Percentiles rank a stretch among this genome's conserved stretches.
phyloP scores from a whole-genome alignment of 768 basidiomycete species.

The Suillus discolor region DNA sequence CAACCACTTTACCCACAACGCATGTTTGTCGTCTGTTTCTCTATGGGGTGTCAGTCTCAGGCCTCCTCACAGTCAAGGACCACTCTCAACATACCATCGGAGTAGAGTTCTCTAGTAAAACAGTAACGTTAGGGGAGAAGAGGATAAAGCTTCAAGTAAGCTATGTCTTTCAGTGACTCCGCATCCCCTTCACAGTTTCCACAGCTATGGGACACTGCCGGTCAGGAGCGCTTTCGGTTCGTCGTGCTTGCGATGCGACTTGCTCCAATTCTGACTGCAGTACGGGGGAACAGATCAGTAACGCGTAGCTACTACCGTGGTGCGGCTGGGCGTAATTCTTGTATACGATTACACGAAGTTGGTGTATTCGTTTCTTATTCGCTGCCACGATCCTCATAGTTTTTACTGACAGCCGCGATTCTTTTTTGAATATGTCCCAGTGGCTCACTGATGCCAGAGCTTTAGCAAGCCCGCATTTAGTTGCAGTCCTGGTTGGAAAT shows the following conservation, averaged over 20 bases:
- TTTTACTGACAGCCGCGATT: slow-evolving; percentile 64
- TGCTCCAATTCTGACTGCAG: slow-evolving; percentile 18
- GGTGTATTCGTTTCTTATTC: slow-evolving; percentile 22
- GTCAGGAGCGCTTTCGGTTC: slow-evolving; percentile 92
- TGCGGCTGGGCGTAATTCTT: slow-evolving; percentile 86
- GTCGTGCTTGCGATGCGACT: slow-evolving; percentile 18
- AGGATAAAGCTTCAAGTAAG: slow-evolving; percentile 92
- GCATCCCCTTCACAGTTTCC: slow-evolving; percentile 19
- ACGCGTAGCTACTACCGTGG: slow-evolving; percentile 97
- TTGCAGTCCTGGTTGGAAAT: slow-evolving; percentile 90
- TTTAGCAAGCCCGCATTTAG: slow-evolving; percentile 88
- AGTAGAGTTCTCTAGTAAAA: slow-evolving; percentile 95
- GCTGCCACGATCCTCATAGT: slow-evolving; percentile 5
- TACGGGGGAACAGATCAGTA: slow-evolving; percentile 62
- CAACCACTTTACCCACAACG: slow-evolving; percentile 97
- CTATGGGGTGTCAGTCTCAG: slow-evolving; percentile 10
- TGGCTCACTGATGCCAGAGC: slow-evolving; percentile 96
- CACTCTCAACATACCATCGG: slow-evolving; percentile 98
- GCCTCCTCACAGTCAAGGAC: slow-evolving; percentile 75
- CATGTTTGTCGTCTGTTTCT: slow-evolving; percentile 62
- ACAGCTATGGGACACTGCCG: slow-evolving; percentile 96
- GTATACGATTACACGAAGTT: slow-evolving; percentile 94
- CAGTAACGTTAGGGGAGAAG: slow-evolving; percentile 91
- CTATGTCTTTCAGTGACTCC: slow-evolving; percentile 13
- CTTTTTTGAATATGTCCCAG: slow-evolving; percentile 78